Conservation (phyloP, 805 yeast genomes). For the Ogataea thermomethanolica region DNA sequence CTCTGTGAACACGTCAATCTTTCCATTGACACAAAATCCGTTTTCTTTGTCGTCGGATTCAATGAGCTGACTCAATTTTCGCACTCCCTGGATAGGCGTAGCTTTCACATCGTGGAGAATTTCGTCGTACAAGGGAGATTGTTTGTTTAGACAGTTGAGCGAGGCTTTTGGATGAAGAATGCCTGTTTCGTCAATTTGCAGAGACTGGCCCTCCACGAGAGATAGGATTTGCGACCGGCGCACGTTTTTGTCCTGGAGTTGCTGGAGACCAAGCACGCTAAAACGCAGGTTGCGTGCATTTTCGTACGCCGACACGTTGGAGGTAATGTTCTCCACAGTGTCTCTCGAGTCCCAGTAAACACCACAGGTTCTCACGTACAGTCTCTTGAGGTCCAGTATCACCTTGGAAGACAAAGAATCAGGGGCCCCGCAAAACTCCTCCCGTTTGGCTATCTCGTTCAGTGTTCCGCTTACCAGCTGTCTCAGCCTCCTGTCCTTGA, state of each 20-base stretch:
- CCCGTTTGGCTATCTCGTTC: slow-evolving; percentile 36
- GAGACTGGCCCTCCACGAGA: slow-evolving; percentile 28
- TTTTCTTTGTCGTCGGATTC: slow-evolving; percentile 21
- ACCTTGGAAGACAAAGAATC: slow-evolving; percentile 26
- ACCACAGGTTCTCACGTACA: slow-evolving; percentile 30
- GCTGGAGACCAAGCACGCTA: slow-evolving; percentile 36
- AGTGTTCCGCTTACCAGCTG: slow-evolving; percentile 39
- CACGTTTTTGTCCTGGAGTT: slow-evolving; percentile 37
- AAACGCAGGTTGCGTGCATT: slow-evolving; percentile 32
- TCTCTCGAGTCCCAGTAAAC: slow-evolving; percentile 32
- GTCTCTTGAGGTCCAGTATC: slow-evolving; percentile 33
- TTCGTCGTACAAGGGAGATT: slow-evolving; percentile 27
- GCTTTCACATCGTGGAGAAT: slow-evolving; percentile 29
- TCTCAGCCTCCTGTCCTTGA: slow-evolving; percentile 48
- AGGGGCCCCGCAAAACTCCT: slow-evolving; percentile 14
- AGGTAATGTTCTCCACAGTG: slow-evolving; percentile 20
- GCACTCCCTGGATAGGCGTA: slow-evolving; percentile 34
- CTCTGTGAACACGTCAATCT: slow-evolving; percentile 46
- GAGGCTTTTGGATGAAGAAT: slow-evolving; percentile 36
- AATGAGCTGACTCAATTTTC: slow-evolving; percentile 17
- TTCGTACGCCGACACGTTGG: slow-evolving; percentile 26
- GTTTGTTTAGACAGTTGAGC: slow-evolving; percentile 25
- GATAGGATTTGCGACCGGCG: slow-evolving; percentile 41
- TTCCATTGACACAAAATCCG: slow-evolving; percentile 51
- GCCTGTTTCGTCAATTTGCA: slow-evolving; percentile 12